Evolutionary conservation across 805 yeast genomes (phyloP), one percentile per base, ranked within the genome.

Genomic region (Priceomyces haplophilus): DNA sequence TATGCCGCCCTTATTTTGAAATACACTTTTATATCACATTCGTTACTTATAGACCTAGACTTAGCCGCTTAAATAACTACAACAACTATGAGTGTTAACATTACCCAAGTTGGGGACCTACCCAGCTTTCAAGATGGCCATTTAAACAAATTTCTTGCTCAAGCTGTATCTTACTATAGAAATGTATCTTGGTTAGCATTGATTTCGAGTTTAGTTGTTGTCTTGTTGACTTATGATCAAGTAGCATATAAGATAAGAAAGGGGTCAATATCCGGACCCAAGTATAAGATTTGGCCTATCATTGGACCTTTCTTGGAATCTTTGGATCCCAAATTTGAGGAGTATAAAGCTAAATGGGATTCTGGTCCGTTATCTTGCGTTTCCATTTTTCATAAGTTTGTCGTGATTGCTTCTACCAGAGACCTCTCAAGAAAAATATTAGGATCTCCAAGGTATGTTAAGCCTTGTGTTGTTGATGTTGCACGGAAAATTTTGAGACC

Each of bases 391-490:
- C 99, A 93, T 74, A 93, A 93, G 70, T 91, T 91, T 59, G 99
- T 93, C 33, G 95, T 93, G 39, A 88, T 91, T 64, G 97, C 96
- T 6, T 82, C 93, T 10, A 75, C 83, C 20, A 82, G 96, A 59
- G 97, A 89, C 54, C 72, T 90, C 47, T 85, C 96, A 23, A 80
- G 97, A 62, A 90, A 90, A 57, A 80, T 89, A 47, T 75, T 91
- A 55, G 83, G 80, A 58, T 81, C 95, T 15, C 95, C 97, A 31
- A 76, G 80, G 37, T 93, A 76, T 59, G 97, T 89, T 48, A 89
- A 89, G 65, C 99, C 99, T 4, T 93, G 99, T 71, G 96, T 93
- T 47, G 99, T 93, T 50, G 99, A 93, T 62, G 98, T 89, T 42
- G 99, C 99, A 16, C 76, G 83, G 49, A 93, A 93, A 68, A 88